Conservation (phyloP, 768 basidiomycete species). For the Suillus cothurnatus region DNA sequence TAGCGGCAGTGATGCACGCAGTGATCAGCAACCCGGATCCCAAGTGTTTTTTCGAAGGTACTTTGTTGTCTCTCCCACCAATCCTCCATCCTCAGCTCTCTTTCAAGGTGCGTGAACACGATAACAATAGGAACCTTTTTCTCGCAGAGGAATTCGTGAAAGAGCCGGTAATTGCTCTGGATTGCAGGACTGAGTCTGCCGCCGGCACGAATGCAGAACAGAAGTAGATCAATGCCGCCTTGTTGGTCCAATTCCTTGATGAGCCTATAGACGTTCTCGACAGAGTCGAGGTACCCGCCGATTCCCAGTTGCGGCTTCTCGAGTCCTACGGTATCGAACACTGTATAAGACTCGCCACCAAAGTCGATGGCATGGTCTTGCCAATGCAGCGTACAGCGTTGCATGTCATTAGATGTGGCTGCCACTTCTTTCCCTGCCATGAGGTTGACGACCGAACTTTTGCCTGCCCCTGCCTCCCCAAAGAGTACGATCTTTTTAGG, state of each 20-base stretch:
- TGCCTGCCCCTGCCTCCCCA: slow-evolving; percentile 37
- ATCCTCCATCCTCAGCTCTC: slow-evolving; percentile 34
- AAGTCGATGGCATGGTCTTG: slow-evolving; percentile 24
- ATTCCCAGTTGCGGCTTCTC: slow-evolving; percentile 33
- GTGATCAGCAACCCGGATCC: slow-evolving; percentile 33
- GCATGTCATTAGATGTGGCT: slow-evolving; percentile 32
- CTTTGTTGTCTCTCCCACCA: slow-evolving; percentile 37
- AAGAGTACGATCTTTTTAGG: slow-evolving; percentile 31
- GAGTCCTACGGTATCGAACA: slow-evolving; percentile 35
- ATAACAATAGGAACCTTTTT: slow-evolving; percentile 42
- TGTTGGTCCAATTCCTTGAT: slow-evolving; percentile 23
- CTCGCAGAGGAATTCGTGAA: slow-evolving; percentile 41
- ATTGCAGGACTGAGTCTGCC: slow-evolving; percentile 30
- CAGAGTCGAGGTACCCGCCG: slow-evolving; percentile 28
- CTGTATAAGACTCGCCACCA: slow-evolving; percentile 16
- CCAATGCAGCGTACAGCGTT: slow-evolving; percentile 36
- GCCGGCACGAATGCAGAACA: slow-evolving; percentile 42
- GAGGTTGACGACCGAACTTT: slow-evolving; percentile 49
- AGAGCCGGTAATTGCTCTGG: slow-evolving; percentile 42
- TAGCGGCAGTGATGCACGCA: slow-evolving; percentile 44
- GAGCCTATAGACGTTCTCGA: slow-evolving; percentile 31
- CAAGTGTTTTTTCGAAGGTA: slow-evolving; percentile 23
- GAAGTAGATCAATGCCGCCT: slow-evolving; percentile 35
- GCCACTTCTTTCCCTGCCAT: slow-evolving; percentile 34
- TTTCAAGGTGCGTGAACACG: slow-evolving; percentile 44